phyloP scores from a whole-genome alignment of 192 early-diverging fungal species.

The Entomortierella lignicola region DNA sequence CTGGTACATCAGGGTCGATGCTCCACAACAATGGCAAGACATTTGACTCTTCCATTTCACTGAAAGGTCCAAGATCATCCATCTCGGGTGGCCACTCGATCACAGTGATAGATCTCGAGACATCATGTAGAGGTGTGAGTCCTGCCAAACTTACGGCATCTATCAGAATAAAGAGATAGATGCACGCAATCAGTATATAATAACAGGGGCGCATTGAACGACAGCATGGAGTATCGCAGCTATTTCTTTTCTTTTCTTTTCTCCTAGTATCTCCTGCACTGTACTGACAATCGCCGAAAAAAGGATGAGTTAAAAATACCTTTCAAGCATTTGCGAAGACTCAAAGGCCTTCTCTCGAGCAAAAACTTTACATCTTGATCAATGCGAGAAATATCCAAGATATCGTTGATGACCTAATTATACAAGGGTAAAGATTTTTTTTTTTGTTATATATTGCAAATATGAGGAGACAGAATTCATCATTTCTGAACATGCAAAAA shows the following conservation, averaged over 20 bases:
- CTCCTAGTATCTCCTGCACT: no score
- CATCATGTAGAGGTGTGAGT: constrained; percentile 47
- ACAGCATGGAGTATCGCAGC: no score
- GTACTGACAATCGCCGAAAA: no score
- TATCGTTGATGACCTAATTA: constrained; percentile 65
- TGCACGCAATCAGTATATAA: background rate
- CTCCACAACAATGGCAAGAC: constrained; percentile 63
- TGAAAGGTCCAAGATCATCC: constrained; percentile 41
- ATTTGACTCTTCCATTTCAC: constrained; percentile 40
- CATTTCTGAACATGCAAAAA: background rate
- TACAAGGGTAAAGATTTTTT: no score
- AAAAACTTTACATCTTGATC: constrained; percentile 66
- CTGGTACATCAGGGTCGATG: constrained; percentile 61
- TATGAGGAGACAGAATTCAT: background rate
- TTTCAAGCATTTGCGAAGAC: constrained; percentile 65
- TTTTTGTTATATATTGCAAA: no score
- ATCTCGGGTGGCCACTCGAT: constrained; percentile 54
- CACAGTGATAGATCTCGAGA: constrained; percentile 44
- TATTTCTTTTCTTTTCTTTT: no score
- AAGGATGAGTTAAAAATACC: constrained; percentile 24
- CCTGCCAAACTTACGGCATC: constrained; percentile 51
- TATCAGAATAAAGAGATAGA: constrained; percentile 2
- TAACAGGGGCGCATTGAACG: background rate
- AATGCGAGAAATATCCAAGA: constrained; percentile 65
- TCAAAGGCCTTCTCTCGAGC: constrained; percentile 60